Conservation (phyloP, 305 asterid species). For the Fraxinus paxiana region DNA sequence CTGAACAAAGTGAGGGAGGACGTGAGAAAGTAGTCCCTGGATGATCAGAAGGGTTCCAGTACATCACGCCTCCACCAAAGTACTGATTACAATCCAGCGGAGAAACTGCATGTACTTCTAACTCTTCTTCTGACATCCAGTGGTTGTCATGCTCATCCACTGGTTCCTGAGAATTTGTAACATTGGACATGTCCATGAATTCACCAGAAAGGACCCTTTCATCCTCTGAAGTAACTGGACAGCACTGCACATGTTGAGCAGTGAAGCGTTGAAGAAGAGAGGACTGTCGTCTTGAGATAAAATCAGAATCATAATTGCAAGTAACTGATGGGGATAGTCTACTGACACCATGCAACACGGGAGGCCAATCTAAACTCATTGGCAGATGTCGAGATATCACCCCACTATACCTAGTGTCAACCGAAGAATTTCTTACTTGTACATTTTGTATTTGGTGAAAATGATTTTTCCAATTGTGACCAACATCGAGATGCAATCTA, state of each 20-base stretch:
- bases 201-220: conserved; percentile 70
- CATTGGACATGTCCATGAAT: conserved; percentile 55
- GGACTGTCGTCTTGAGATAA: conserved; percentile 74
- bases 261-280: conserved; percentile 61
- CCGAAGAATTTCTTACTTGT: conserved; percentile 66
- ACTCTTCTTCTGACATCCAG: conserved; percentile 96
- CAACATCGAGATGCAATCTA: conserved; percentile 95
- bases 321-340: conserved; percentile 66
- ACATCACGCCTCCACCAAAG: conserved; percentile 99
- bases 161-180: conserved; percentile 54
- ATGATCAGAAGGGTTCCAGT: conserved; percentile 92
- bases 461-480: conserved; percentile 80
- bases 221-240: conserved; percentile 69
- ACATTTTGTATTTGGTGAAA: conserved; percentile 69
- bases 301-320: conserved; percentile 81
- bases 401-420: conserved; percentile 65
- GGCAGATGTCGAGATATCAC: conserved; percentile 64
- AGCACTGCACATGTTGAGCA: conserved; percentile 50
- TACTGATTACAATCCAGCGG: conserved; percentile 86
- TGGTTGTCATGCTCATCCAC: conserved; percentile 78
- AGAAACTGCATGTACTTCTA: conserved; percentile 69
- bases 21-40: conserved; percentile 84
- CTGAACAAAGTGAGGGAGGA: conserved; percentile 99
- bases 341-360: conserved; percentile 63
- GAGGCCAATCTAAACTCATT: conserved; percentile 92